These are phyloP conservation scores for Penicillium turbatum DNA, from an alignment of 495 filamentous ascomycete species.

Conservation along the genomic window DNA sequence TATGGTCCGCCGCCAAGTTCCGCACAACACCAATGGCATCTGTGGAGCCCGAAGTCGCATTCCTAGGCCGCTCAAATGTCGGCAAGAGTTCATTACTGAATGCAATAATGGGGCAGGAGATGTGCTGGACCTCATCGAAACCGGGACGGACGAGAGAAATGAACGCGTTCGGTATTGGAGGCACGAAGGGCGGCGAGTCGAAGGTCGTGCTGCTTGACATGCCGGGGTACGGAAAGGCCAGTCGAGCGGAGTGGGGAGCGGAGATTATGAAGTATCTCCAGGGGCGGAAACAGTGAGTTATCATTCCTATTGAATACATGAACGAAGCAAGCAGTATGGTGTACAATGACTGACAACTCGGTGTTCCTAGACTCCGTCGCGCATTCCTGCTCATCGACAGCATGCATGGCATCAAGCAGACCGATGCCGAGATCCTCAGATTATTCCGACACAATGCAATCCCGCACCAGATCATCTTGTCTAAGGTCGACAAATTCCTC, in stretches of 20 bases:
- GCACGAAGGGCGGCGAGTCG: constrained; percentile 48
- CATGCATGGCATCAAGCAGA: constrained; percentile 70
- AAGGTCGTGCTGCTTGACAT: constrained; percentile 73
- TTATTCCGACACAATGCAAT: constrained; percentile 60
- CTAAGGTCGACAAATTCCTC: constrained; percentile 69
- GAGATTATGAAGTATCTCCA: constrained; percentile 83
- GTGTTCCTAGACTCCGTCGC: constrained; percentile 54
- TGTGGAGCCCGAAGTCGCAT: constrained; percentile 56
- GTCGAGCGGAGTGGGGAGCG: constrained; percentile 70
- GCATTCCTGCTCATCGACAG: constrained; percentile 81
- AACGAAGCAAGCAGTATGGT: background rate
- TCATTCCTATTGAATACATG: background rate
- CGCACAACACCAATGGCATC: constrained; percentile 50
- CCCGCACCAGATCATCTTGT: constrained; percentile 73
- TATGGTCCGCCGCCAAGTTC: constrained; percentile 70
- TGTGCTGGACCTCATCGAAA: constrained; percentile 61
- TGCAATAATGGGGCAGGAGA: constrained; percentile 60
- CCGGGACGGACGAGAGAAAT: constrained; percentile 77
- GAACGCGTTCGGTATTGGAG: constrained; percentile 79
- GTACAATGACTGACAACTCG: background rate
- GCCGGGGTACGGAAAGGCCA: constrained; percentile 88
- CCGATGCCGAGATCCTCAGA: constrained; percentile 61
- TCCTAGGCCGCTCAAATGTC: constrained; percentile 83
- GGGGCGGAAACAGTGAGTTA: constrained; percentile 58
- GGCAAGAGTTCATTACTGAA: constrained; percentile 90